Conservation (phyloP, 192 early-diverging fungal species). For the Spinellus fusiger region DNA sequence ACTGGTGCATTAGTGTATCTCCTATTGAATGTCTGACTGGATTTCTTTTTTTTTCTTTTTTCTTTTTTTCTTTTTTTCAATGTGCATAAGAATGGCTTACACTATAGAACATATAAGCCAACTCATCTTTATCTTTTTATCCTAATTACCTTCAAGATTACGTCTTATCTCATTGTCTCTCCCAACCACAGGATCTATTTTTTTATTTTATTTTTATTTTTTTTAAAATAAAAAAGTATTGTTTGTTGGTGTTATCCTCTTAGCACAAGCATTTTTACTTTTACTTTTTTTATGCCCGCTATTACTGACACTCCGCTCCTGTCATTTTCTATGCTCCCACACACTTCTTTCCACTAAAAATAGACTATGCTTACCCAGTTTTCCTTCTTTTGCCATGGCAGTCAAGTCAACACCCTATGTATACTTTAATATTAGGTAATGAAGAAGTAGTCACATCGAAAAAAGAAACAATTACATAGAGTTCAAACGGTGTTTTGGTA, state of each 20-base stretch:
- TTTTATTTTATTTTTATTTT: too few relatives aligned
- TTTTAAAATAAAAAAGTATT: not conserved
- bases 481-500: too few relatives aligned
- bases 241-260: not conserved
- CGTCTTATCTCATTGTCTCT: constrained; percentile 73
- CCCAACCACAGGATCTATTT: constrained; percentile 69
- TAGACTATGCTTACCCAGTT: constrained; percentile 39
- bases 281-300: not conserved
- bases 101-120: not conserved
- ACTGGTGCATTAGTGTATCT: too few relatives aligned
- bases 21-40: too few relatives aligned
- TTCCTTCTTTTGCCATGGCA: constrained; percentile 64
- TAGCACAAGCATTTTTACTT: too few relatives aligned
- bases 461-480: too few relatives aligned
- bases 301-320: not conserved
- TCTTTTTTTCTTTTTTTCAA: too few relatives aligned
- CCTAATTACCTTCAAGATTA: constrained; percentile 59
- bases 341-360: constrained; percentile 1
- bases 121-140: not conserved
- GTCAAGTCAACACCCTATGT: constrained; percentile 72
- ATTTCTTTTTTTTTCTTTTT: too few relatives aligned
- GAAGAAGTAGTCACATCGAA: too few relatives aligned
- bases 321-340: not conserved
- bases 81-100: not conserved
- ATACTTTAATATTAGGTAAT: too few relatives aligned